phyloP scores from a whole-genome alignment of 2,329 filamentous ascomycete genomes.

The Sarocladiaceae sp. region DNA sequence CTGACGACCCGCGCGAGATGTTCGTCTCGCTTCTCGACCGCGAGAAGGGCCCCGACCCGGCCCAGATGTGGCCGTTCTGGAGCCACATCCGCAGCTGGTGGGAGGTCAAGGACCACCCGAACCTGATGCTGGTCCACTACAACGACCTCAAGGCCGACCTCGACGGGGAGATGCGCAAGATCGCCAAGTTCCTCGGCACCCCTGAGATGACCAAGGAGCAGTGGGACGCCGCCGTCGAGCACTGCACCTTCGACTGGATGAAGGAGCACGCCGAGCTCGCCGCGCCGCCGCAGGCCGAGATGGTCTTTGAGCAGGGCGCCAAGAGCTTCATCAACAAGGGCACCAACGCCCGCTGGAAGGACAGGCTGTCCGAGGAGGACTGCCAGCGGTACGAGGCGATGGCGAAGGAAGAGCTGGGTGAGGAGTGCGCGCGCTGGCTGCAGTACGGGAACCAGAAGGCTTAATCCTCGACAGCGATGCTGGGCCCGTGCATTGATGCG shows the following conservation, averaged over 20 bases:
- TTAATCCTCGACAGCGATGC: neutral
- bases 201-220: conserved; percentile 7
- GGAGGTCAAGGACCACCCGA: conserved; percentile 10
- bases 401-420: conserved; percentile 35
- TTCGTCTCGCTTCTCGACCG: conserved; percentile 6
- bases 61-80: conserved; percentile 11
- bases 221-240: conserved; percentile 10
- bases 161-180: conserved; percentile 9
- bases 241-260: conserved; percentile 13
- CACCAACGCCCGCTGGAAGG: conserved; percentile 11
- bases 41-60: neutral
- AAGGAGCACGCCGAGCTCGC: conserved; percentile 10
- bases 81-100: conserved; percentile 11
- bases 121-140: conserved; percentile 12
- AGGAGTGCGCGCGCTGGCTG: conserved; percentile 15
- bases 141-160: conserved; percentile 12
- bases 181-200: conserved; percentile 11
- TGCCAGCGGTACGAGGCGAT: conserved; percentile 36
- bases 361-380: conserved; percentile 22
- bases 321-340: conserved; percentile 14
- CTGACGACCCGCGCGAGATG: conserved; percentile 8
- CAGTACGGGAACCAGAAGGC: conserved; percentile 8
- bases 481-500: neutral
- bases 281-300: conserved; percentile 3
- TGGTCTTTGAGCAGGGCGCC: conserved; percentile 6